Percentiles rank a stretch among this genome's conserved stretches.
Conservation (phyloP, 1,284 basidiomycete species). For the Rhodotorula sp. region DNA sequence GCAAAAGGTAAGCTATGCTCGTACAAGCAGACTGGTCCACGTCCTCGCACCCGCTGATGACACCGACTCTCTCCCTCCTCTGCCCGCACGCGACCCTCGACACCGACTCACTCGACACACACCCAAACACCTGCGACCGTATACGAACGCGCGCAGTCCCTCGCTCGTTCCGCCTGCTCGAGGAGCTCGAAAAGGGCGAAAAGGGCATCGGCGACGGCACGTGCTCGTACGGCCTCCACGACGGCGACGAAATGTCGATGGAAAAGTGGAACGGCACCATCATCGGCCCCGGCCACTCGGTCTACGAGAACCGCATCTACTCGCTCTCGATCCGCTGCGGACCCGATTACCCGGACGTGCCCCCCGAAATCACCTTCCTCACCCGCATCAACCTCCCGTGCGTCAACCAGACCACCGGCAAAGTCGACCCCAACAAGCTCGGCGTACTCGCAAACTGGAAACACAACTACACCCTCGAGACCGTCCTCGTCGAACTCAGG, state of each 20-base stretch:
- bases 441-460: slow-evolving; percentile 71
- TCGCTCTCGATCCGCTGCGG: slow-evolving; percentile 87
- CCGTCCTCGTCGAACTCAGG: slow-evolving; percentile 82
- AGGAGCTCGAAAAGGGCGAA: slow-evolving; percentile 99
- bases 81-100: not conserved
- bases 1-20: not conserved
- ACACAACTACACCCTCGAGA: slow-evolving; percentile 74
- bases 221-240: slow-evolving; percentile 91
- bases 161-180: slow-evolving; percentile 90
- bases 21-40: not conserved
- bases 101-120: not conserved
- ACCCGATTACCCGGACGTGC: slow-evolving; percentile 73
- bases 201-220: slow-evolving; percentile 96
- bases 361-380: slow-evolving; percentile 77
- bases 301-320: slow-evolving; percentile 98
- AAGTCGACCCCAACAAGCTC: slow-evolving; percentile 69
- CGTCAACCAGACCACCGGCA: slow-evolving; percentile 71
- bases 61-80: not conserved
- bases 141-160: slow-evolving; percentile 63
- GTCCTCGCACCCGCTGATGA: not conserved
- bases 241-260: slow-evolving; percentile 88
- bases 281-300: slow-evolving; percentile 95
- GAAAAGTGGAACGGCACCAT: slow-evolving; percentile 98
- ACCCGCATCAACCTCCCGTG: slow-evolving; percentile 95
- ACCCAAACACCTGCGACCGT: not conserved